Percentiles rank a stretch among this genome's conserved stretches.
Evolutionary conservation across 257 asterid species (phyloP).

Genomic region (Buddleja alternifolia): DNA sequence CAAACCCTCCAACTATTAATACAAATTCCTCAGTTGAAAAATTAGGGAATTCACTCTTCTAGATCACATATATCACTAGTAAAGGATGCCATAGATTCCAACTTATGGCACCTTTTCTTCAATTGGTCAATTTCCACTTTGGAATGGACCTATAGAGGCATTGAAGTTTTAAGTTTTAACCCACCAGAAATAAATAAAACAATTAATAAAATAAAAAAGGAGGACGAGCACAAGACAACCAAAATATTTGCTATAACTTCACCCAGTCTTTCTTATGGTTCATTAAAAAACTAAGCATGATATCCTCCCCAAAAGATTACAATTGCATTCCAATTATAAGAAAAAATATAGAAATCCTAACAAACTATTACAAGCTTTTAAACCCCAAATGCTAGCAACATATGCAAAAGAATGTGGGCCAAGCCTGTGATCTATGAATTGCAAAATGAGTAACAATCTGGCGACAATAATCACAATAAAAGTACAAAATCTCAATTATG

Average conservation of each 20-base stretch:
- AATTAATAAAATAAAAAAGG: constrained; percentile 21
- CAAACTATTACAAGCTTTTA: background rate
- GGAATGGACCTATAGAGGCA: constrained; percentile 44
- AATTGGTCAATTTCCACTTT: constrained; percentile 45
- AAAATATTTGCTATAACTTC: background rate
- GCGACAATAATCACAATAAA: background rate
- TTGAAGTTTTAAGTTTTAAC: constrained; percentile 1
- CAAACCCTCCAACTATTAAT: constrained; percentile 63
- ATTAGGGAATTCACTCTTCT: constrained; percentile 23
- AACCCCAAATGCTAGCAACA: background rate
- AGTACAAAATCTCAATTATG: background rate
- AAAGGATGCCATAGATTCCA: constrained; percentile 36
- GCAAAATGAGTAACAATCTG: background rate
- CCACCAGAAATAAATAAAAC: constrained; percentile 24
- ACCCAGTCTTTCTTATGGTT: background rate
- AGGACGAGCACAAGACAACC: constrained; percentile 22
- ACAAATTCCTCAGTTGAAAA: constrained; percentile 31
- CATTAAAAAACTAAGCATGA: background rate
- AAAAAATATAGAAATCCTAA: constrained; percentile 1
- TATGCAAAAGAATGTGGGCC: constrained; percentile 14
- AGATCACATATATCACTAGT: constrained; percentile 24
- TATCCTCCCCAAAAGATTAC: constrained; percentile 14
- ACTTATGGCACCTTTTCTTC: constrained; percentile 31
- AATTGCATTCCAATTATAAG: background rate
- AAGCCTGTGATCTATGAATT: background rate